Conservation (phyloP, 2,329 filamentous ascomycete species). For the Fusarium secorum region DNA sequence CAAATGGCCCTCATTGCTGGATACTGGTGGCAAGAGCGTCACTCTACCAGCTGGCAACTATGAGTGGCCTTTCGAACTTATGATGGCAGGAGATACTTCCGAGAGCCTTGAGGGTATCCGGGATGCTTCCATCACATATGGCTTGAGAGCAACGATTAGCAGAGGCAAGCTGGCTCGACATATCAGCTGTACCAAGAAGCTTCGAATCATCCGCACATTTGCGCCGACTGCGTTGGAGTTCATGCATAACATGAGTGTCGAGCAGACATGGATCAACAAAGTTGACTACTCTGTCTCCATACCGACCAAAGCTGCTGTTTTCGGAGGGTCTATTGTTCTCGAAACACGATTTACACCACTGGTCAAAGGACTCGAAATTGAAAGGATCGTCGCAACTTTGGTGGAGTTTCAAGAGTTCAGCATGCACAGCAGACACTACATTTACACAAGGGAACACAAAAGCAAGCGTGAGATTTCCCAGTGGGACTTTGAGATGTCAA, state of each 20-base stretch:
- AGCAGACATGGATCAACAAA: constrained; percentile 97
- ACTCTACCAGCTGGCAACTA: constrained; percentile 77
- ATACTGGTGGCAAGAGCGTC: constrained; percentile 58
- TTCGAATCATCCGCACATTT: constrained; percentile 78
- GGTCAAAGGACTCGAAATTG: constrained; percentile 84
- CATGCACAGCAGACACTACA: constrained; percentile 54
- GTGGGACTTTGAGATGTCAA: constrained; percentile 63
- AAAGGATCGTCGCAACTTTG: constrained; percentile 78
- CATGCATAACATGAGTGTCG: constrained; percentile 87
- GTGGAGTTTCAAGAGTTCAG: constrained; percentile 78
- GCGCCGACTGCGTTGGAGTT: constrained; percentile 77
- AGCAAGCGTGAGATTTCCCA: constrained; percentile 67
- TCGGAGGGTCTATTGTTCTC: constrained; percentile 83
- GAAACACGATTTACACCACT: constrained; percentile 87
- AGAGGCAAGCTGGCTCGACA: constrained; percentile 88
- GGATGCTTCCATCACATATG: constrained; percentile 87
- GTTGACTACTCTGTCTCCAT: constrained; percentile 93
- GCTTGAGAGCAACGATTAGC: constrained; percentile 86
- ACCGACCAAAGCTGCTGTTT: constrained; percentile 90
- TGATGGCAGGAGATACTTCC: constrained; percentile 72
- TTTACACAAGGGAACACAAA: constrained; percentile 64
- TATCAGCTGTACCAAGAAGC: constrained; percentile 76
- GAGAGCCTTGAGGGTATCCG: constrained; percentile 91
- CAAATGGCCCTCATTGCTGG: constrained; percentile 71
- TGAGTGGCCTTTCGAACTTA: constrained; percentile 79